Evolutionary conservation across 208 protist genomes (phyloP), one percentile per base, ranked within the genome.

Genomic region (Trypanosoma cruzi): DNA sequence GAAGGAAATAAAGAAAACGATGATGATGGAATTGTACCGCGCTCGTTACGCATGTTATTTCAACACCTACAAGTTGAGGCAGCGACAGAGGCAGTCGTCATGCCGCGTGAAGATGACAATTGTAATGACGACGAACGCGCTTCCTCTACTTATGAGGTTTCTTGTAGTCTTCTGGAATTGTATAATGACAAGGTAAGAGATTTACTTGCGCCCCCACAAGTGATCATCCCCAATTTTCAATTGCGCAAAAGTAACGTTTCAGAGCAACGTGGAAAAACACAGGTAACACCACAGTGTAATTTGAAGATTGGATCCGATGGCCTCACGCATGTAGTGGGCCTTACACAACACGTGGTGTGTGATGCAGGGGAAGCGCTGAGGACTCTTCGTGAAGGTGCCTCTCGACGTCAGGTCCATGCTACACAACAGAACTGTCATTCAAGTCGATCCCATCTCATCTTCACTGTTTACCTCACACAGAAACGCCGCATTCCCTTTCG

Each of bases 161-260:
- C 64, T 36, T 86, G 76, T 52, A 74, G 63, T 53, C 75, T 91
- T 71, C 62, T 84, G 18, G 86, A 89, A 68, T 54, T 92, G 28
- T 85, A 89, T 68, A 73, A 75, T 31, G 86, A 90, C 52, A 68
- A 70, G 26, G 67, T 88, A n/a, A 28, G 40, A 14, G 81, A 88
- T 58, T 58, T 90, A 46, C 78, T 88, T 10, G 74, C 78, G 16
- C 57, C 49, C 14, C 76, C 64, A 37, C 36, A 73, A 18, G 22
- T 73, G 36, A 29, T 73, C 22, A n/a, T 10, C 26, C 50, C 24
- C 16, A 36, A 16, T 18, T 77, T 63, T 69, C 44, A 63, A 22
- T n/a, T 61, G 0, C 29, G 44, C 28, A 57, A 55, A 13, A 60
- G 28, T 14, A 76, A 59, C 34, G n/a, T 53, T 37, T 29, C 50